phyloP scores from a whole-genome alignment of 1,139 yeast genomes.

The Geotrichum siamense region DNA sequence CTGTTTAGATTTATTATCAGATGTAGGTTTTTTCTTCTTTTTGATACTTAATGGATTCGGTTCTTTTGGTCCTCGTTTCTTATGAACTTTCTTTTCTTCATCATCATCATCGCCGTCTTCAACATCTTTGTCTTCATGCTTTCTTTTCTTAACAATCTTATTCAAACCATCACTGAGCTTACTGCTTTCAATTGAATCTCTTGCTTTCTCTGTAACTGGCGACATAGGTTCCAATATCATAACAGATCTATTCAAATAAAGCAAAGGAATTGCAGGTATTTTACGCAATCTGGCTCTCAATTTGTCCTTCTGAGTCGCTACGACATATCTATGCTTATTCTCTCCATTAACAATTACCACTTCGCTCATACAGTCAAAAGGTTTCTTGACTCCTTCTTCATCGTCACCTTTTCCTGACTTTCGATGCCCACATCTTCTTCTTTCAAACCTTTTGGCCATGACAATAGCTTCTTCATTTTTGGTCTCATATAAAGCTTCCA shows the following conservation, averaged over 20 bases:
- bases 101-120: constrained; percentile 34
- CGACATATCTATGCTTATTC: constrained; percentile 83
- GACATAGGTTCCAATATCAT: constrained; percentile 95
- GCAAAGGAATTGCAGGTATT: constrained; percentile 83
- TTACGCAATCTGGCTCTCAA: constrained; percentile 61
- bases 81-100: constrained; percentile 20
- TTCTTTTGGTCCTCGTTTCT: constrained; percentile 54
- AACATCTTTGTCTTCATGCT: constrained; percentile 24
- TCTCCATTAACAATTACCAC: constrained; percentile 63
- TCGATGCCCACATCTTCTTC: constrained; percentile 58
- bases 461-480: constrained; percentile 69
- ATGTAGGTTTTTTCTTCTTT: constrained; percentile 34
- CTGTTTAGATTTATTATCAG: neutral
- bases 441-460: constrained; percentile 73
- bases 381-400: constrained; percentile 38
- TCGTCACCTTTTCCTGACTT: constrained; percentile 17
- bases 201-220: constrained; percentile 53
- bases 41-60: constrained; percentile 82
- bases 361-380: constrained; percentile 68
- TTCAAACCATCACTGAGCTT: constrained; percentile 77
- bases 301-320: constrained; percentile 72
- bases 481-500: constrained; percentile 71
- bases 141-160: constrained; percentile 16
- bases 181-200: constrained; percentile 49
- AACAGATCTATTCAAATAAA: constrained; percentile 82